Base-by-base conservation (phyloP, 1,139 yeast genomes). In the Protomyces arabidopsidicola region DNA sequence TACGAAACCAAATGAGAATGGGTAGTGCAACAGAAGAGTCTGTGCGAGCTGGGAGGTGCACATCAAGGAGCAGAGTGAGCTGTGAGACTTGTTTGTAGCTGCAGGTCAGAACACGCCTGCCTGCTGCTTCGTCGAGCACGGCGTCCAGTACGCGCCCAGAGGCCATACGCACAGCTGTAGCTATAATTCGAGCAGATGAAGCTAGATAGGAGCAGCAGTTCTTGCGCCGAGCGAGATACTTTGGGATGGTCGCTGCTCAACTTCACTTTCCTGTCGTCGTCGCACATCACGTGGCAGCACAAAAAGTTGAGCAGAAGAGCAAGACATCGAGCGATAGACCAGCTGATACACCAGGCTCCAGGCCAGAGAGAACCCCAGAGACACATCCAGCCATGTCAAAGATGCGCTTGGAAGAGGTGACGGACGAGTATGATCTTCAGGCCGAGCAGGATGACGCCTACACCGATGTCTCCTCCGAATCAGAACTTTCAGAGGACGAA, bases 401-500 rank as follows among this genome's bases (percentile, higher is more conserved):
- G 34, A 58, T 58, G 62, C 39, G 62, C 36, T 45, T 60, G 54
- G 63, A 60, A 54, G 63, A 60, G 34, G 63, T 60, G 58, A 60
- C 63, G 54, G 63, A 60, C 66, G 65, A 36, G 61, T 51, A 57
- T 56, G 67, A 48, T 55, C 24, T 31, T 60, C 67, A 45, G 64
- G 54, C 12, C 53, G 22, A n/a, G 39, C 61, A 36, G 52, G 59
- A 18, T 48, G 60, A 18, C 39, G 38, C 27, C 38, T 53, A 48
- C 53, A 42, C 63, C 42, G 65, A 53, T 38, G 55, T 45, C 45
- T 53, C 60, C 31, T 54, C 74, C 24, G 68, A 67, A 20, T 55
- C 65, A 5, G 64, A 63, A 2, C 59, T 35, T 39, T 84, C 80
- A 56, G 84, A 82, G 59, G 86, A 84, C 66, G 84, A 83, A 65